Base-by-base conservation (phyloP, 2,329 filamentous ascomycete species). In the Claviceps paspali region DNA sequence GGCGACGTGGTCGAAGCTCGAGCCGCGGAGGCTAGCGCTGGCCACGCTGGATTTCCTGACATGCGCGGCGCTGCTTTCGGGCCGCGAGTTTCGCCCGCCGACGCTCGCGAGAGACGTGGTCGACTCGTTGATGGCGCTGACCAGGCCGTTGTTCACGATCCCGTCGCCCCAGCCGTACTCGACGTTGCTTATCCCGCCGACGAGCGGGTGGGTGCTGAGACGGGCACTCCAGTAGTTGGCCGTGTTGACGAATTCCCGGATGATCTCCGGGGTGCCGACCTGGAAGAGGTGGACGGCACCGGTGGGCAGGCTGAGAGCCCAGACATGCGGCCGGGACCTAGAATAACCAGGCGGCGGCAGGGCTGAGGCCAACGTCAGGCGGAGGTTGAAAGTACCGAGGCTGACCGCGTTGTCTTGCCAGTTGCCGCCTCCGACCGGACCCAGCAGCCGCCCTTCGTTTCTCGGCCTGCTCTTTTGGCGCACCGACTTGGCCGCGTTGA, bases 211-310 rank as follows among this genome's bases (percentile, higher is more conserved):
- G 43, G 93, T 95, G 51, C 86, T 94, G 23, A 96, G 68, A 36
- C 91, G 75, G 2, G 91, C 88, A 52, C 85, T 91, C 91, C 91
- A 98, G 61, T 96, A 98, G 60, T 98, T 98, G 49, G 84, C 85
- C 2, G 87, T 92, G 14, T 76, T 79, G 36, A 96, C 87, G 50
- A 95, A 98, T 55, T 98, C 91, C 48, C 82, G 81, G 48, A 87
- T 82, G 49, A 96, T 94, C 49, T 98, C 91, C 0, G 84, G 76
- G 1, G 91, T 98, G 39, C 91, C 91, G 34, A 91, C 91, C 52
- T 96, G 87, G 69, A 98, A 98, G n/a, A 98, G 70, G 55, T 98
- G 91, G 1, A 98, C 87, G 1, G 88, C 88, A 10, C 91, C 91
- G 2, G 79, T 92, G 0, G 91, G 88, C 32, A 98, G 65, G 44